Base-by-base conservation (phyloP, 2,329 filamentous ascomycete species). In the Beauveria medogensis region DNA sequence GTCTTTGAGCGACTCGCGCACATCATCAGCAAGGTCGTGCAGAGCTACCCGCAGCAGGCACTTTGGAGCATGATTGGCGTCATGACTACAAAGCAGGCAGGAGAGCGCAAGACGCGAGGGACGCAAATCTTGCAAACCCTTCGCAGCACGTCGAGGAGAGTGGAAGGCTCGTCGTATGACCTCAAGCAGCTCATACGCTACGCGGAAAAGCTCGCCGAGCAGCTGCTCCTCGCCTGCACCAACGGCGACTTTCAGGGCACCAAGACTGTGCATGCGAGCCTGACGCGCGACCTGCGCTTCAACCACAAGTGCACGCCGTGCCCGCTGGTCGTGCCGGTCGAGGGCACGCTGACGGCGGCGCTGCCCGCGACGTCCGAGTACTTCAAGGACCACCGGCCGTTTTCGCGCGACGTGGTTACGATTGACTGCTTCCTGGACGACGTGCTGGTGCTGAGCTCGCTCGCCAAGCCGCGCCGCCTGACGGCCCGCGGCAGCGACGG, bases 1-100 rank as follows among this genome's bases (percentile, higher is more conserved):
- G 91, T 96, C 2, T 95, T 91, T 74, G 84, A 87, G 62, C 78
- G 90, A 10, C 77, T 99, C 7, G 84, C 87, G 58, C 81, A 82
- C 40, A 93, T 97, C 65, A 92, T 99, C 60, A 77, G 88, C 63
- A 93, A 90, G 70, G 91, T 97, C n/a, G 87, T 96, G 9, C 82
- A 86, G 47, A 80, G 85, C n/a, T 90, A 97, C 72, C 93, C 94
- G 0, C 91, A 90, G 63, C 94, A 99, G 73, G 88, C 92, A 1
- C 74, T 97, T 28, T 99, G 94, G 95, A 90, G 88, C 68, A 77
- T 99, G 41, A 83, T 97, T 59, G 91, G 92, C 9, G 87, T 97
- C 50, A 87, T 92, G 67, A 93, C 93, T 61, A 90, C 91, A 0
- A 89, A 82, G 37, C 87, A 91, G 63, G 80, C 82, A 2, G 77